Evolutionary conservation across 805 yeast genomes (phyloP).

Genomic region (Metschnikowia kunwiensis): DNA sequence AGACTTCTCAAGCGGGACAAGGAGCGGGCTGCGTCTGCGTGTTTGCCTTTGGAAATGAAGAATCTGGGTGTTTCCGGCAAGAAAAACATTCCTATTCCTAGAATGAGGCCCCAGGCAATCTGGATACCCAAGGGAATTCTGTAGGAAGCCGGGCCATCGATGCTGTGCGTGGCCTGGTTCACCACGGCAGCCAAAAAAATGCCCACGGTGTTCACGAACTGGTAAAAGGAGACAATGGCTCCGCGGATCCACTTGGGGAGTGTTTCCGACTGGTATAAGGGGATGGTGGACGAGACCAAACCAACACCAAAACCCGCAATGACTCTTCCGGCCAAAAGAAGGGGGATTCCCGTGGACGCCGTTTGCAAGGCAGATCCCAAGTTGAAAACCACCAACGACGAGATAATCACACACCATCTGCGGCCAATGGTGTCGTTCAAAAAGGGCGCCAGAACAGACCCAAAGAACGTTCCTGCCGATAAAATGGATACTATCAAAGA

Average conservation of each 20-base stretch:
- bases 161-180: conserved; percentile 34
- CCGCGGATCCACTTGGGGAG: conserved; percentile 45
- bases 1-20: conserved; percentile 31
- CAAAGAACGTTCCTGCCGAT: conserved; percentile 44
- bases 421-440: conserved; percentile 39
- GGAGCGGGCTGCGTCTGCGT: conserved; percentile 29
- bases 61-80: conserved; percentile 42
- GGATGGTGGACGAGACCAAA: conserved; percentile 38
- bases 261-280: conserved; percentile 40
- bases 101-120: conserved; percentile 31
- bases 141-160: conserved; percentile 37
- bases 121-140: conserved; percentile 43
- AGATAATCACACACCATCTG: conserved; percentile 35
- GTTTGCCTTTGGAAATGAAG: conserved; percentile 28
- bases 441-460: conserved; percentile 37
- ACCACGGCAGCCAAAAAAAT: conserved; percentile 37
- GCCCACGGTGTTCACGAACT: conserved; percentile 40
- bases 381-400: conserved; percentile 34
- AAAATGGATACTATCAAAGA: conserved; percentile 31
- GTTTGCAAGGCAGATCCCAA: conserved; percentile 40
- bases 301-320: conserved; percentile 44
- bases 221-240: conserved; percentile 40
- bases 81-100: conserved; percentile 26
- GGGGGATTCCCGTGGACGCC: conserved; percentile 32
- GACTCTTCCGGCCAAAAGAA: conserved; percentile 38